These are phyloP conservation scores for button mushroom (Agaricus bisporus) DNA, from an alignment of 768 basidiomycete genomes.

Conservation along the genomic window DNA sequence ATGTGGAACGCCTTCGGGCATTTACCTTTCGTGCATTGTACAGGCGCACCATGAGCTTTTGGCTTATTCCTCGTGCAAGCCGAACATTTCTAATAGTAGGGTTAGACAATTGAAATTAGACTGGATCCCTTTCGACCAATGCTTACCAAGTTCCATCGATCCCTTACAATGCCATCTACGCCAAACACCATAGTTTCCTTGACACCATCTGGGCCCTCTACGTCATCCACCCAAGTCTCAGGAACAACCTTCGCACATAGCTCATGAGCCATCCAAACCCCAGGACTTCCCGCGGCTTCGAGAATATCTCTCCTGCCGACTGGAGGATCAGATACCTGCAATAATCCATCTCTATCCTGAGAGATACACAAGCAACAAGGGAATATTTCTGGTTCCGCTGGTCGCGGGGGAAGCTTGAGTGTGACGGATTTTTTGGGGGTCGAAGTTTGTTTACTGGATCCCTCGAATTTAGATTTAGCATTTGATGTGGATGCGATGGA, in stretches of 20 bases:
- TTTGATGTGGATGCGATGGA: slow-evolving; percentile 3
- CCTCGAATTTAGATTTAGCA: background rate
- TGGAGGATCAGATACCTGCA: slow-evolving; percentile 67
- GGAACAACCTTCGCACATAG: slow-evolving; percentile 77
- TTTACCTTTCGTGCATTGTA: slow-evolving; percentile 93
- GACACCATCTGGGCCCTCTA: slow-evolving; percentile 35
- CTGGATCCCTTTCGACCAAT: background rate
- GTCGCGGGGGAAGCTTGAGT: slow-evolving; percentile 62
- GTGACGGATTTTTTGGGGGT: slow-evolving; percentile 46
- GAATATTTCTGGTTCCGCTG: slow-evolving; percentile 46
- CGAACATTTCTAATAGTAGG: slow-evolving; percentile 71
- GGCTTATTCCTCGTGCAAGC: slow-evolving; percentile 65
- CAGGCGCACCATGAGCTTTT: slow-evolving; percentile 72
- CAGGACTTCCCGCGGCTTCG: slow-evolving; percentile 39
- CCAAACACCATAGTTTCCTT: slow-evolving; percentile 67
- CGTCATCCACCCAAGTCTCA: slow-evolving; percentile 85
- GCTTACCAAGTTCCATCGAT: slow-evolving; percentile 87
- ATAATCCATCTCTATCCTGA: slow-evolving; percentile 42
- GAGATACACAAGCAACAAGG: slow-evolving; percentile 71
- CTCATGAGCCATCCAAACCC: slow-evolving; percentile 73
- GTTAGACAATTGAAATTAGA: background rate
- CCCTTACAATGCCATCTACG: slow-evolving; percentile 82
- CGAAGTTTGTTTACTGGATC: slow-evolving; percentile 7
- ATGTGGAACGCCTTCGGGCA: slow-evolving; percentile 93
- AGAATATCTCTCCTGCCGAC: slow-evolving; percentile 43